A percentile compares a stretch with the other conserved stretches of the same genome.
Evolutionary conservation across 2,329 filamentous ascomycete species (phyloP).

Genomic region (Cercospora sp.): DNA sequence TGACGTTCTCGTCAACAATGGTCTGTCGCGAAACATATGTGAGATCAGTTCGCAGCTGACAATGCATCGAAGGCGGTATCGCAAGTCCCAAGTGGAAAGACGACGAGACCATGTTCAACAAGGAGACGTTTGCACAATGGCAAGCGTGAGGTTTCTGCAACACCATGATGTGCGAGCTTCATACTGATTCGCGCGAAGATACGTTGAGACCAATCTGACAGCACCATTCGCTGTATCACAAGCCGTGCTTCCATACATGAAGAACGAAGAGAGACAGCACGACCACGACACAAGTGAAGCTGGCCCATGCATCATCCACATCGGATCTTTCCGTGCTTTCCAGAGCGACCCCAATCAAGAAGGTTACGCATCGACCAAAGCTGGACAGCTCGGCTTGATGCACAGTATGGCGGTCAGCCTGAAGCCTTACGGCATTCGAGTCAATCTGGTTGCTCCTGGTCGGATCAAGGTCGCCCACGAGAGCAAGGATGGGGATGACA

Average conservation of each 20-base stretch:
- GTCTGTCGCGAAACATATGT: neutral
- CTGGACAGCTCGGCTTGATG: slow-evolving; percentile 50
- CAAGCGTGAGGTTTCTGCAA: slow-evolving; percentile 28
- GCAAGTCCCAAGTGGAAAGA: slow-evolving; percentile 37
- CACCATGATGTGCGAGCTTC: neutral
- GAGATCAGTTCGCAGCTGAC: too few relatives aligned
- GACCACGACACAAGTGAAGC: slow-evolving; percentile 22
- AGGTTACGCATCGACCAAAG: slow-evolving; percentile 52
- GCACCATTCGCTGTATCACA: slow-evolving; percentile 37
- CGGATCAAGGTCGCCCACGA: slow-evolving; percentile 53
- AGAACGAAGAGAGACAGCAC: slow-evolving; percentile 19
- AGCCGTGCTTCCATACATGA: slow-evolving; percentile 37
- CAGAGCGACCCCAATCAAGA: slow-evolving; percentile 53
- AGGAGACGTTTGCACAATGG: slow-evolving; percentile 41
- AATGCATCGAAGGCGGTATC: slow-evolving; percentile 32
- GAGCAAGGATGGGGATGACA: slow-evolving; percentile 44
- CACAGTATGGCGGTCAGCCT: slow-evolving; percentile 53
- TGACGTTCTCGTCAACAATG: slow-evolving; percentile 47
- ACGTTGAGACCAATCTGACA: slow-evolving; percentile 44
- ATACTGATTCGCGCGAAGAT: slow-evolving; percentile 22
- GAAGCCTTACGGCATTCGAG: slow-evolving; percentile 43
- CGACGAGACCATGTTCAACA: slow-evolving; percentile 37
- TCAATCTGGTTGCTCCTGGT: slow-evolving; percentile 52
- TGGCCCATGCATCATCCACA: slow-evolving; percentile 45
- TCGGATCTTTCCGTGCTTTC: slow-evolving; percentile 51